Base-by-base conservation (phyloP, 2,329 filamentous ascomycete genomes). In the Penicillium sp. region DNA sequence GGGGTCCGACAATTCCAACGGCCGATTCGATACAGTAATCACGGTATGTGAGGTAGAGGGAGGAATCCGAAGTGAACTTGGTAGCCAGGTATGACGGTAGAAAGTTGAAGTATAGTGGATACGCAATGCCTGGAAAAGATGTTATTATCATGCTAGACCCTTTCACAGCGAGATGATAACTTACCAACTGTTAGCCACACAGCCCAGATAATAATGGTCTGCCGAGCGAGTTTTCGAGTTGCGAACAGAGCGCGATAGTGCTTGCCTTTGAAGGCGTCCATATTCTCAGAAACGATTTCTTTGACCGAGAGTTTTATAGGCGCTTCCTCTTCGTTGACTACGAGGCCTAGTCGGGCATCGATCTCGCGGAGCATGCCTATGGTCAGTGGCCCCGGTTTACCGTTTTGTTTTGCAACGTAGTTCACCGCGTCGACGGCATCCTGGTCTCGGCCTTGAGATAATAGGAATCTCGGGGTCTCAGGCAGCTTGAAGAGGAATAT, bases 341-440 rank as follows among this genome's bases (percentile, higher is more conserved):
- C 10, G 3, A 53, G 60, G 1, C 62, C 64, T 10, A 68, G 39
- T 3, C 56, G 58, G 13, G 53, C 55, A 42, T 72, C 71, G 43
- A 75, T 72, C 7, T 68, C 65, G 11, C 62, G 62, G 2, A 75
- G 56, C 69, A 74, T 72, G 19, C 51, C 58, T 3, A 74, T 54
- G 0, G 67, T 73, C 13, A 75, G 33, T 1, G 67, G 66, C 35
- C 71, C 65, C 2, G 67, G 62, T 25, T 66, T 68, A 1, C 61
- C 57, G 31, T 71, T 71, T 13, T 67, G 63, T 4, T 60, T 58
- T 1, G 68, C 67, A 42, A 71, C 66, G n/a, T 69, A 74, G 50
- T 81, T 78, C 3, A 85, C 74, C 0, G 77, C 77, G 14, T 76
- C 70, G 2, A 84, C 77, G 3, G 81, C 81, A 27, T 82, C 73